These are phyloP conservation scores for Microsporum canis DNA, from an alignment of 2,329 filamentous ascomycete genomes.

Conservation along the genomic window DNA sequence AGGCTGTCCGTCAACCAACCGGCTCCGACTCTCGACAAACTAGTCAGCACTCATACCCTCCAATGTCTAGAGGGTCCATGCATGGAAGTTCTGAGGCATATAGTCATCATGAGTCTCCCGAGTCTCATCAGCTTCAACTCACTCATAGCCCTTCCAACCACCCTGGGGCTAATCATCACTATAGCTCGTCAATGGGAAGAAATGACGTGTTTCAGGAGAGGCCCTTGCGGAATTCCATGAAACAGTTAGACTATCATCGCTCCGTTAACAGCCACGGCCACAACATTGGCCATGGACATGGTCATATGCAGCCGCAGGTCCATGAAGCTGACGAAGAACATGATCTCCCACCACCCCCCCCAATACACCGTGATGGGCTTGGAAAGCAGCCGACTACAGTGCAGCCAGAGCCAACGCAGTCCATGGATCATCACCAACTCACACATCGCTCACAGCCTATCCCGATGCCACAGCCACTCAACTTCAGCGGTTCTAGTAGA, in stretches of 20 bases:
- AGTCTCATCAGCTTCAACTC: slow-evolving; percentile 1
- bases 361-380: slow-evolving; percentile 21
- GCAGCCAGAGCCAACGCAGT: slow-evolving; percentile 7
- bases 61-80: slow-evolving; percentile 8
- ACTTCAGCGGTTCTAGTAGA: slow-evolving; percentile 12
- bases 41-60: slow-evolving; percentile 9
- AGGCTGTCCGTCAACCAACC: slow-evolving; percentile 6
- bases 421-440: slow-evolving; percentile 2
- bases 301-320: slow-evolving; percentile 12
- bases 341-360: slow-evolving; percentile 24
- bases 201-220: slow-evolving; percentile 20
- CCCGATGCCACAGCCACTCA: slow-evolving; percentile 19
- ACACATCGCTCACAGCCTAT: slow-evolving; percentile 13
- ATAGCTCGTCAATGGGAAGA: slow-evolving; percentile 14
- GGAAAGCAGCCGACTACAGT: slow-evolving; percentile 8
- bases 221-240: slow-evolving; percentile 21
- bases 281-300: slow-evolving; percentile 6
- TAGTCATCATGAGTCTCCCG: not conserved
- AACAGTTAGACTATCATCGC: slow-evolving; percentile 16
- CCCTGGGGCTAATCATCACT: slow-evolving; percentile 6
- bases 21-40: slow-evolving; percentile 6
- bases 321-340: slow-evolving; percentile 16
- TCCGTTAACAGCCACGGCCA: not conserved
- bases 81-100: slow-evolving; percentile 5
- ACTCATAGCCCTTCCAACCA: slow-evolving; percentile 1